Evolutionary conservation across 345 rosid genomes (phyloP).

Genomic region (Mangifera indica): DNA sequence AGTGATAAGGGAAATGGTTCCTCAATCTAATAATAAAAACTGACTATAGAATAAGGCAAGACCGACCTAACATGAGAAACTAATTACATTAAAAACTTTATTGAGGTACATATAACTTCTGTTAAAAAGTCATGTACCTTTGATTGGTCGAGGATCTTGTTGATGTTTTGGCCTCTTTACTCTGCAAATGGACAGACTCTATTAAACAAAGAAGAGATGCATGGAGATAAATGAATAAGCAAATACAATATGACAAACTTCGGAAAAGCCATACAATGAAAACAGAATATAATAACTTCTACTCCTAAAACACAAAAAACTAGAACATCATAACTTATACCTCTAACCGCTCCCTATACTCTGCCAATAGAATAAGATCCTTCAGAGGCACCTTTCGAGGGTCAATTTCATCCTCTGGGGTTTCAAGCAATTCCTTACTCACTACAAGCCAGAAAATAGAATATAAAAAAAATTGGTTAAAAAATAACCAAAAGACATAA

Average conservation of each 20-base stretch:
- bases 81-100: neutral
- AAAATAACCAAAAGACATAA: conserved; percentile 9
- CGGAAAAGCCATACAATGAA: neutral
- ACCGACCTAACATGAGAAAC: neutral
- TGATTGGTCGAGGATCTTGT: conserved; percentile 31
- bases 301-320: neutral
- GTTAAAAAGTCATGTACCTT: conserved; percentile 38
- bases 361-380: conserved; percentile 72
- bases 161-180: conserved; percentile 54
- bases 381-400: conserved; percentile 47
- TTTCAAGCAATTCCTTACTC: conserved; percentile 62
- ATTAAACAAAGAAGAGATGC: too few relatives aligned
- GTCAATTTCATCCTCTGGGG: conserved; percentile 71
- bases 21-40: neutral
- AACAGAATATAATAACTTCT: neutral
- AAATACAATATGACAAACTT: neutral
- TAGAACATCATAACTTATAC: conserved; percentile 31
- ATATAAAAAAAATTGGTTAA: neutral
- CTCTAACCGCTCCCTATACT: conserved; percentile 58
- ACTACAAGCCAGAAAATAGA: conserved; percentile 32
- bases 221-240: neutral
- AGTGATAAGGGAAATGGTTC: too few relatives aligned
- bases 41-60: neutral
- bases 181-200: conserved; percentile 49
- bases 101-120: neutral